Conservation (phyloP, 805 yeast species). For the Naumovozyma dairenensis region DNA sequence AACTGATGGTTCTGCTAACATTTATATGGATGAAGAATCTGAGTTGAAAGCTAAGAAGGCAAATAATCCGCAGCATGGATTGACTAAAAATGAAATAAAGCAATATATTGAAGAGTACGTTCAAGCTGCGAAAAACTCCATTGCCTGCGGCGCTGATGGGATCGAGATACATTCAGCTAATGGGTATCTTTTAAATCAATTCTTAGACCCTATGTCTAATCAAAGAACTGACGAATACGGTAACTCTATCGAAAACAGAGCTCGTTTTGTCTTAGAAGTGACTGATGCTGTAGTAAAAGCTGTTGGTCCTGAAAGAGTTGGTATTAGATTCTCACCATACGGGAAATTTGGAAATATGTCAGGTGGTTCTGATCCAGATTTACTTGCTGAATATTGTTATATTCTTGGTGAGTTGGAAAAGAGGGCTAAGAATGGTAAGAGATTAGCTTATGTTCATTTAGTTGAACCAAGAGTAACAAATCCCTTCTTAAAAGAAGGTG, state of each 20-base stretch:
- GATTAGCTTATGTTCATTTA: slow-evolving; percentile 32
- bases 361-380: slow-evolving; percentile 26
- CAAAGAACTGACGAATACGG: slow-evolving; percentile 43
- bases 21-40: slow-evolving; percentile 26
- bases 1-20: slow-evolving; percentile 28
- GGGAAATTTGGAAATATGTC: slow-evolving; percentile 30
- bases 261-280: slow-evolving; percentile 35
- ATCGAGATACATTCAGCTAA: slow-evolving; percentile 59
- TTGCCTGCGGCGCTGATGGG: slow-evolving; percentile 38
- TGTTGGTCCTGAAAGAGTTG: slow-evolving; percentile 41
- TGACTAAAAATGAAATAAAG: slow-evolving; percentile 28
- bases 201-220: slow-evolving; percentile 37
- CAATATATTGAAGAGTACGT: slow-evolving; percentile 33
- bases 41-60: slow-evolving; percentile 26
- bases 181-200: slow-evolving; percentile 49
- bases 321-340: slow-evolving; percentile 41
- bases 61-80: slow-evolving; percentile 23
- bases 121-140: slow-evolving; percentile 32
- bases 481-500: slow-evolving; percentile 14
- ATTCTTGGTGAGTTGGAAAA: slow-evolving; percentile 31
- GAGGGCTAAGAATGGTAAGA: slow-evolving; percentile 25
- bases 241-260: slow-evolving; percentile 40
- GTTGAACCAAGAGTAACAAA: slow-evolving; percentile 34
- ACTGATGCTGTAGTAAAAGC: slow-evolving; percentile 40
- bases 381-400: slow-evolving; percentile 31